Base-by-base conservation (phyloP, 148 eudicot species). In the Limonium bicolor region DNA sequence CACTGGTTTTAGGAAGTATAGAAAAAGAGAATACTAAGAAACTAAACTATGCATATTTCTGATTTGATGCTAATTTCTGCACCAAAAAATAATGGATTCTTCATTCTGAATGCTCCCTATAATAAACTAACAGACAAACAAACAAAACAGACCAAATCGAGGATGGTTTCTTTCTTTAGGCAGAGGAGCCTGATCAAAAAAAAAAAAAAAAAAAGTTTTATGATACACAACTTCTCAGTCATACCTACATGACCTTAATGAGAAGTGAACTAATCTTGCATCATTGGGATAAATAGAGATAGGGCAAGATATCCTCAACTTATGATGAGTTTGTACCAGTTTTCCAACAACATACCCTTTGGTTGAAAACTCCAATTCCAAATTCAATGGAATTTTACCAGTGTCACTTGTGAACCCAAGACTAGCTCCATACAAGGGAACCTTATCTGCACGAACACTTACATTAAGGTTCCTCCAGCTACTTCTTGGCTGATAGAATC, bases 361-460 rank as follows among this genome's bases (percentile, higher is more conserved):
- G 2, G 84, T 63, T 10, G 41, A 36, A 7, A 86, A 36, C 1
- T 66, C 69, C 22, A 86, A 30, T 48, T 46, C 60, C 56, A 78
- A 27, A 10, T 87, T 88, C 51, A 86, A 66, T 1, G 51, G 60
- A 15, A 38, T 49, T 1, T 21, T 21, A 15, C 17, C 49, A 41
- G 20, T 1, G n/a, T 66, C 34, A 8, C 13, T 36, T 26, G 53
- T 62, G 38, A 86, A 68, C 23, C 46, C 59, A 5, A 27, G 18
- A 18, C 94, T 92, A 7, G 87, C 94, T 1, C 94, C 96, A 26
- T 86, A 81, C 20, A 86, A 62, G 18, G 96, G 87, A 3, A 73
- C 59, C 12, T 38, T 50, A 0, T 53, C 24, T 27, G 87, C 93
- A 49, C 59, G 38, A n/a, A 86, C 33, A 24, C 46, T 42, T 43